Evolutionary conservation across 164 flowering plant species (phyloP).

Genomic region (Magnolia officinalis): DNA sequence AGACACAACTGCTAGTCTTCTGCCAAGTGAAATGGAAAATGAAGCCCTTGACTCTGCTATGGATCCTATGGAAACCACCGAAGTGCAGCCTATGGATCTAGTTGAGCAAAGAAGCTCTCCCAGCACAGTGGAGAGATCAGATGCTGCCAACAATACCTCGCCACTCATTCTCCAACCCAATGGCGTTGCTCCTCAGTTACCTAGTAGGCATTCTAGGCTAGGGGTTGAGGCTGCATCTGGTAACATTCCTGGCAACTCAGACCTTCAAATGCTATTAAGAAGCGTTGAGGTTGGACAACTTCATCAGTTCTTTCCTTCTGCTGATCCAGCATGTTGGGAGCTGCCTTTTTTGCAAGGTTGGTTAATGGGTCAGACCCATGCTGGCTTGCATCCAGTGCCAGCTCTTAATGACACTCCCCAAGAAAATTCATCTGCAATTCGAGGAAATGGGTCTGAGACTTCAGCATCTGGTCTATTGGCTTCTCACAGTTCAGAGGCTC

Average conservation of each 20-base stretch:
- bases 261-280: slow-evolving; percentile 31
- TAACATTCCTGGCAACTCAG: slow-evolving; percentile 19
- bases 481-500: slow-evolving; percentile 22
- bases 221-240: slow-evolving; percentile 18
- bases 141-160: slow-evolving; percentile 11
- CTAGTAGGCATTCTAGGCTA: slow-evolving; percentile 11
- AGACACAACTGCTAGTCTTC: slow-evolving; percentile 27
- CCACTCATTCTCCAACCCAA: slow-evolving; percentile 8
- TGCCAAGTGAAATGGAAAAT: slow-evolving; percentile 34
- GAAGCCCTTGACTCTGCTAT: slow-evolving; percentile 33
- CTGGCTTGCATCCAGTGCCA: slow-evolving; percentile 37
- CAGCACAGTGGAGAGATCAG: slow-evolving; percentile 9
- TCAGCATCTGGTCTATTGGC: slow-evolving; percentile 20
- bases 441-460: slow-evolving; percentile 19
- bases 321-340: slow-evolving; percentile 75
- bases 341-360: slow-evolving; percentile 90
- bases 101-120: slow-evolving; percentile 16
- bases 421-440: slow-evolving; percentile 35
- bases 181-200: slow-evolving; percentile 11
- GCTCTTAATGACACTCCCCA: slow-evolving; percentile 28
- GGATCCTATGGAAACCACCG: slow-evolving; percentile 46
- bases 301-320: slow-evolving; percentile 48
- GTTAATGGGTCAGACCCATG: slow-evolving; percentile 87
- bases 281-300: slow-evolving; percentile 30
- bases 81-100: slow-evolving; percentile 37